phyloP scores from a whole-genome alignment of 148 eudicot species.

The Silene uniflora region DNA sequence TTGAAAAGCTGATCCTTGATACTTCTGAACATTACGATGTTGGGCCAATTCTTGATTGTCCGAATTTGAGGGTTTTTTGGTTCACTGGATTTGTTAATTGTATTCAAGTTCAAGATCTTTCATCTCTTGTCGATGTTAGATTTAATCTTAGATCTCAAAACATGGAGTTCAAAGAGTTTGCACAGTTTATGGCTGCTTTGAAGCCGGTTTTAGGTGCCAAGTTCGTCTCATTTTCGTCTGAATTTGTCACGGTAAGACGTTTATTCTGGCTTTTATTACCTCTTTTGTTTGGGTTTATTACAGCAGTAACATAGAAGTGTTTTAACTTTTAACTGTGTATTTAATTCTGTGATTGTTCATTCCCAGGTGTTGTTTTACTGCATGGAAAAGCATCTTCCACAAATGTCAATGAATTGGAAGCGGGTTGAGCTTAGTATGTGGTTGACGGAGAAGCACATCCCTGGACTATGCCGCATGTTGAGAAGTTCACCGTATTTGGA shows the following conservation, averaged over 20 bases:
- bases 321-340: background rate
- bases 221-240: constrained; percentile 11
- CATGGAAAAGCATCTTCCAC: constrained; percentile 7
- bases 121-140: background rate
- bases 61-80: constrained; percentile 8
- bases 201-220: constrained; percentile 17
- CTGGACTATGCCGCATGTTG: background rate
- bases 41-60: constrained; percentile 6
- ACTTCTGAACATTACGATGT: background rate
- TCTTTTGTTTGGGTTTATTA: background rate
- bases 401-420: constrained; percentile 6
- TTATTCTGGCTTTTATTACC: background rate
- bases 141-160: background rate
- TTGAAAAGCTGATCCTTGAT: constrained; percentile 21
- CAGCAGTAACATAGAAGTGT: no score
- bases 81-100: constrained; percentile 13
- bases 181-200: constrained; percentile 12
- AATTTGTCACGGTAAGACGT: constrained; percentile 20
- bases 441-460: constrained; percentile 22
- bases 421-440: constrained; percentile 13
- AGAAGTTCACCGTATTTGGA: constrained; percentile 15
- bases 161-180: constrained; percentile 12
- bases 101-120: background rate
- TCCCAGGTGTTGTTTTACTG: constrained; percentile 24
- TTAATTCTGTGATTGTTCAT: background rate